Conservation (phyloP, 345 rosid genomes). For the Populus pruinosa region DNA sequence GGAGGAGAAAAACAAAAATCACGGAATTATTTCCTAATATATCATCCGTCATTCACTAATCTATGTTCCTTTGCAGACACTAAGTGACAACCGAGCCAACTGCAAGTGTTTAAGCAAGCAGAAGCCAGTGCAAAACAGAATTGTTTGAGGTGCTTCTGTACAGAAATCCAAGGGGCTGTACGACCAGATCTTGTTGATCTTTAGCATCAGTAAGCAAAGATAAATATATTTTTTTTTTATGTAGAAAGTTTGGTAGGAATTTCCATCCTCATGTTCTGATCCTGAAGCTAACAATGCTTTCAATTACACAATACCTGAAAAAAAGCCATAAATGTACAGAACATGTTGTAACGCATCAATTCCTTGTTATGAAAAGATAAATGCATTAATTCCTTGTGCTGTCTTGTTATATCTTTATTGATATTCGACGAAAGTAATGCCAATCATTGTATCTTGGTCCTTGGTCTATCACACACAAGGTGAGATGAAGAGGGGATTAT, state of each 20-base stretch:
- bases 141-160: constrained; percentile 27
- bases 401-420: not conserved
- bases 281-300: constrained; percentile 20
- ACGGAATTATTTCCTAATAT: not conserved
- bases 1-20: not conserved
- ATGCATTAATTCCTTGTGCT: constrained; percentile 10
- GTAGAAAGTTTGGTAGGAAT: constrained; percentile 11
- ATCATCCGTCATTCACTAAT: not conserved
- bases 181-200: constrained; percentile 7
- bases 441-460: not conserved
- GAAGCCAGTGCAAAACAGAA: constrained; percentile 32
- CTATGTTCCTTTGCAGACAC: constrained; percentile 39
- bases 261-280: constrained; percentile 13
- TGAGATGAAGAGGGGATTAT: not conserved
- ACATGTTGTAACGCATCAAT: constrained; percentile 9
- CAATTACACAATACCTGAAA: constrained; percentile 18
- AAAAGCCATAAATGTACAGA: constrained; percentile 31
- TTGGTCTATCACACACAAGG: not conserved
- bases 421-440: not conserved
- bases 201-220: not conserved
- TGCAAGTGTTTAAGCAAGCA: constrained; percentile 54
- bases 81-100: constrained; percentile 49
- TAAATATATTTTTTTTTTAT: not conserved
- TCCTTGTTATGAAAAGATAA: constrained; percentile 9
- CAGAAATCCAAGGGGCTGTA: constrained; percentile 12